Conservation (phyloP, 345 rosid species). For the Pugionium dolabratum region DNA sequence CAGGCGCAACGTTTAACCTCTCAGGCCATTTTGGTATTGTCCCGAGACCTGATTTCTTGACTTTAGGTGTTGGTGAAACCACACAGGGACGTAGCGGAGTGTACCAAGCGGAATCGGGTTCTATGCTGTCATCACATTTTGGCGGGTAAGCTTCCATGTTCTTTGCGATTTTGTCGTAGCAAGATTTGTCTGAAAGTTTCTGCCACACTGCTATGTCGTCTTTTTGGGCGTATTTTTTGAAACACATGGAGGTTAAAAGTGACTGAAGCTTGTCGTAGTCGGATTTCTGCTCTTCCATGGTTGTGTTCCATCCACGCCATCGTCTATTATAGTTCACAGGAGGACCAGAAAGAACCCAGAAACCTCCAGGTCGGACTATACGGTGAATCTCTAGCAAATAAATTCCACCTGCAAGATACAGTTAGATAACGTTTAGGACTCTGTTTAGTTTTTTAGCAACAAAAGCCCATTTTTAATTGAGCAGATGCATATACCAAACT, state of each 20-base stretch:
- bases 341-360: slow-evolving; percentile 97
- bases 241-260: slow-evolving; percentile 85
- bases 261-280: slow-evolving; percentile 81
- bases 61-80: slow-evolving; percentile 66
- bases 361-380: slow-evolving; percentile 96
- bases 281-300: slow-evolving; percentile 80
- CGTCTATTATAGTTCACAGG: slow-evolving; percentile 83
- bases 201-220: slow-evolving; percentile 97
- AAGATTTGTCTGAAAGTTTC: slow-evolving; percentile 67
- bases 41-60: slow-evolving; percentile 54
- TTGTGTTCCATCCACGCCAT: slow-evolving; percentile 99
- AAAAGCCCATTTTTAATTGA: neutral
- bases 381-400: slow-evolving; percentile 92
- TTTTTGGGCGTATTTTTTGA: slow-evolving; percentile 73
- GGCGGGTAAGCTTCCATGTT: slow-evolving; percentile 74
- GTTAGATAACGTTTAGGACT: neutral
- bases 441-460: neutral
- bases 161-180: slow-evolving; percentile 64
- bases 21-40: slow-evolving; percentile 86
- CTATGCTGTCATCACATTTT: slow-evolving; percentile 90
- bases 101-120: slow-evolving; percentile 97
- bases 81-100: slow-evolving; percentile 91
- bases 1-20: slow-evolving; percentile 64
- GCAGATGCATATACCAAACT: slow-evolving; percentile 69
- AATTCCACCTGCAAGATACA: slow-evolving; percentile 72